Conservation (phyloP, 1,284 basidiomycete genomes). For the Mycosarcoma maydis region DNA sequence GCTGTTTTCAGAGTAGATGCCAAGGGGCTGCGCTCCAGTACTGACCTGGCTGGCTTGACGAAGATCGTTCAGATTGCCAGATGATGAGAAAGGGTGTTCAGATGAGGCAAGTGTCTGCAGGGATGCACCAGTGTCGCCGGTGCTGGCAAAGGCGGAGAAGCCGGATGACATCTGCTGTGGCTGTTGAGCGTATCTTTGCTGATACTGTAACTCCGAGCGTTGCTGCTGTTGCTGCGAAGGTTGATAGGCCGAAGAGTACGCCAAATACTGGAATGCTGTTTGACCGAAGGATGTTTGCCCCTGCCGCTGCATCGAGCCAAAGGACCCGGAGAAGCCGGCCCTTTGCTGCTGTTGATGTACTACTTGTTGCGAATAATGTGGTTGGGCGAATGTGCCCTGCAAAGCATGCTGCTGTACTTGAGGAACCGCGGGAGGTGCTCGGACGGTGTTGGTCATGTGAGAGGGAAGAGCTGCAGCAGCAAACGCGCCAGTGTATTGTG, state of each 20-base stretch:
- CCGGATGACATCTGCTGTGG: slow-evolving; percentile 8
- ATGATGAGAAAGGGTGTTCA: slow-evolving; percentile 14
- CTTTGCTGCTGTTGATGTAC: slow-evolving; percentile 29
- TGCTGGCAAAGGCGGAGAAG: slow-evolving; percentile 25
- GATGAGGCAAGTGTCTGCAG: not conserved
- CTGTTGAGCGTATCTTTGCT: slow-evolving; percentile 17
- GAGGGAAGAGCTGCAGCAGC: slow-evolving; percentile 57
- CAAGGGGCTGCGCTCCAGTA: slow-evolving; percentile 4
- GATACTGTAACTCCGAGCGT: slow-evolving; percentile 11
- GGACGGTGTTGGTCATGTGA: slow-evolving; percentile 43
- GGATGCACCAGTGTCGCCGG: slow-evolving; percentile 5
- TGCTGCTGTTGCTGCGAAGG: slow-evolving; percentile 8
- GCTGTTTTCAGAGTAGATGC: slow-evolving; percentile 7
- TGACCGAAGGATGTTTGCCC: slow-evolving; percentile 21
- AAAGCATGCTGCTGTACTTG: slow-evolving; percentile 19
- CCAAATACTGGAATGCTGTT: slow-evolving; percentile 4
- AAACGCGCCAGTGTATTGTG: slow-evolving; percentile 65
- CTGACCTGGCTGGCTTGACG: slow-evolving; percentile 1
- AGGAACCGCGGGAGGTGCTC: slow-evolving; percentile 12
- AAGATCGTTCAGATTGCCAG: slow-evolving; percentile 6
- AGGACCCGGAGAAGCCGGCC: not conserved
- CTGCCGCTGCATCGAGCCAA: slow-evolving; percentile 13
- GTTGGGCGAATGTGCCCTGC: slow-evolving; percentile 14
- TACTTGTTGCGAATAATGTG: slow-evolving; percentile 12
- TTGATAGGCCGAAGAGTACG: slow-evolving; percentile 14